These are phyloP conservation scores for Barnettozyma botsteinii DNA, from an alignment of 805 yeast species.

Conservation along the genomic window DNA sequence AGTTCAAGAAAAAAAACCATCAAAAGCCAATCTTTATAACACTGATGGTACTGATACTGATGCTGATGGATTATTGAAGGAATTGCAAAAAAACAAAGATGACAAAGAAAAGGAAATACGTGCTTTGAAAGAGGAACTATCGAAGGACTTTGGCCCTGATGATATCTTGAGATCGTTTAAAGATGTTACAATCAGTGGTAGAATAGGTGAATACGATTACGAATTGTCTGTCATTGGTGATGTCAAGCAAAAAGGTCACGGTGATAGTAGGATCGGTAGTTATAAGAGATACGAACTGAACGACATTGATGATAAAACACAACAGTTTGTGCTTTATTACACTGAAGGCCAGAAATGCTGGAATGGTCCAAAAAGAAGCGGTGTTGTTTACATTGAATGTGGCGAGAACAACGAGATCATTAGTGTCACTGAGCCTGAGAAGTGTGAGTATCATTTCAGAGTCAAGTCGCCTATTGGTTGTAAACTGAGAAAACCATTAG, in stretches of 20 bases:
- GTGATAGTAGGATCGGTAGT: conserved; percentile 46
- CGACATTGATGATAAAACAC: conserved; percentile 28
- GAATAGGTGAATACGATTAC: conserved; percentile 69
- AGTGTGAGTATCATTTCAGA: conserved; percentile 67
- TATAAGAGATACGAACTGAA: conserved; percentile 25
- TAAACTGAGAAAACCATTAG: conserved; percentile 5
- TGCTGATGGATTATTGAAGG: conserved; percentile 9
- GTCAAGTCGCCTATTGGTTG: conserved; percentile 39
- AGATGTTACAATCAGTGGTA: conserved; percentile 40
- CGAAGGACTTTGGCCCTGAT: conserved; percentile 48
- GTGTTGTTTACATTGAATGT: conserved; percentile 58
- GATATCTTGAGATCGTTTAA: conserved; percentile 58
- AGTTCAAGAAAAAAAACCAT: not conserved
- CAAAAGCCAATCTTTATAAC: conserved; percentile 4
- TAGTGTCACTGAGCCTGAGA: conserved; percentile 82
- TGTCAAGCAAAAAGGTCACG: conserved; percentile 49
- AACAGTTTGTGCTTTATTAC: conserved; percentile 36
- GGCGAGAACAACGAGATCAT: conserved; percentile 51
- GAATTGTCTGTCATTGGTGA: conserved; percentile 52
- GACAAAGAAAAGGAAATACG: conserved; percentile 17
- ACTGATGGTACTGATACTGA: conserved; percentile 1
- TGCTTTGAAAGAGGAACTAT: conserved; percentile 9
- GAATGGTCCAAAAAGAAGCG: conserved; percentile 87
- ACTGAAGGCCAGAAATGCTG: conserved; percentile 76
- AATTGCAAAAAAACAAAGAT: conserved; percentile 9